Evolutionary conservation across 1,139 yeast genomes (phyloP).

Genomic region (Debaryomycetaceae sp.): DNA sequence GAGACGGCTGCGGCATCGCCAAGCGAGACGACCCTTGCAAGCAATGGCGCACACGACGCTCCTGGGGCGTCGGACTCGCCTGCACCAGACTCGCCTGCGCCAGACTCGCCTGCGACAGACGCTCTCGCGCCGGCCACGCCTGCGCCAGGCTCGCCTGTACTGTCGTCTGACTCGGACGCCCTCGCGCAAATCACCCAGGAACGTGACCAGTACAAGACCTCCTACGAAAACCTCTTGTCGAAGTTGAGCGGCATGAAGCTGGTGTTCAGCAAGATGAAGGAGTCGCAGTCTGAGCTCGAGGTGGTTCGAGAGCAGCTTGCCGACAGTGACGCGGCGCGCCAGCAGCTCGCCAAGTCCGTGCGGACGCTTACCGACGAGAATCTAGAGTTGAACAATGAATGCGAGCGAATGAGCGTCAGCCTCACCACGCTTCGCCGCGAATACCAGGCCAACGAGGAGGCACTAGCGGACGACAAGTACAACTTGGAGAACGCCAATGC

Average conservation of each 20-base stretch:
- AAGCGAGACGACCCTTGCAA: too few species aligned
- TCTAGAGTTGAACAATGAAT: conserved; percentile 56
- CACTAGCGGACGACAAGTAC: conserved; percentile 45
- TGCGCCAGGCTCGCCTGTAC: too few species aligned
- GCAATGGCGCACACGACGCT: too few species aligned
- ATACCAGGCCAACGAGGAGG: conserved; percentile 36
- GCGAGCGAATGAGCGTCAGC: conserved; percentile 56
- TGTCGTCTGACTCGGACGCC: too few species aligned
- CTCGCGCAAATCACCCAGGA: conserved; percentile 32
- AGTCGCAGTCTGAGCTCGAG: conserved; percentile 68
- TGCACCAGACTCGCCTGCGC: too few species aligned
- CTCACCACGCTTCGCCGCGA: conserved; percentile 45
- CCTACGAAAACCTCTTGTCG: conserved; percentile 71
- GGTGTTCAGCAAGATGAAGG: conserved; percentile 70
- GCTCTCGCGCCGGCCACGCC: too few species aligned
- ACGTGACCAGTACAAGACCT: conserved; percentile 62
- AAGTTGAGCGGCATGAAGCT: conserved; percentile 79
- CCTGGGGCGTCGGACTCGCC: too few species aligned
- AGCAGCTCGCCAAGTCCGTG: conserved; percentile 10
- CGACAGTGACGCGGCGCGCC: conserved; percentile 8
- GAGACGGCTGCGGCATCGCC: too few species aligned
- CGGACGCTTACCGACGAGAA: conserved; percentile 47
- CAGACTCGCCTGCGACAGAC: too few species aligned
- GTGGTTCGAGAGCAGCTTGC: conserved; percentile 41
- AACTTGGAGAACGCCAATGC: conserved; percentile 35